Evolutionary conservation across 768 basidiomycete genomes (phyloP).

Genomic region (Leccinum sublutescens): DNA sequence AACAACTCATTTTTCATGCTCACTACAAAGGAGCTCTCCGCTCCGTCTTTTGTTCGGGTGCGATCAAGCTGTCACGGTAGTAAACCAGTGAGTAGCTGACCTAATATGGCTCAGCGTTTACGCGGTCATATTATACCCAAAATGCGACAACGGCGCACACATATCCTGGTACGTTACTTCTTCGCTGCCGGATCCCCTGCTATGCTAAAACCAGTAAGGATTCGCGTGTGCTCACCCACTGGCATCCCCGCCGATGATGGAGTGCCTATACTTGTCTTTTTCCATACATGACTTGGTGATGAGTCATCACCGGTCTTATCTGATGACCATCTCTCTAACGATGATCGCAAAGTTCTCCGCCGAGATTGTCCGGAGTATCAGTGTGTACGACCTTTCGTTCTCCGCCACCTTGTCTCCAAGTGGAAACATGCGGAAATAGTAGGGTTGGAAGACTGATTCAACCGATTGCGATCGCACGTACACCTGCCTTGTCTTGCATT

Average conservation of each 20-base stretch:
- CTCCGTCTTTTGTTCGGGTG: slow-evolving; percentile 50
- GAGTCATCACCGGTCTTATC: slow-evolving; percentile 36
- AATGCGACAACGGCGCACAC: slow-evolving; percentile 7
- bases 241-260: slow-evolving; percentile 49
- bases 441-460: slow-evolving; percentile 31
- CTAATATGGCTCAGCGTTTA: slow-evolving; percentile 7
- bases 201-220: slow-evolving; percentile 20
- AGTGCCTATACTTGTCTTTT: slow-evolving; percentile 51
- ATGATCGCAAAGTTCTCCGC: slow-evolving; percentile 38
- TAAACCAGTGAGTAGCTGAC: slow-evolving; percentile 34
- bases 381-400: slow-evolving; percentile 49
- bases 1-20: slow-evolving; percentile 46
- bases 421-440: slow-evolving; percentile 23
- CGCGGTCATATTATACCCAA: slow-evolving; percentile 16
- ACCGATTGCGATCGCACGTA: slow-evolving; percentile 28
- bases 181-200: slow-evolving; percentile 2
- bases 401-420: slow-evolving; percentile 40
- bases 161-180: slow-evolving; percentile 12
- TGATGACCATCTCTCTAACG: slow-evolving; percentile 36
- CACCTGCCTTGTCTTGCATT: slow-evolving; percentile 9
- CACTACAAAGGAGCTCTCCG: slow-evolving; percentile 47
- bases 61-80: too few species aligned
- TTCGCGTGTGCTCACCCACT: slow-evolving; percentile 35
- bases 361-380: slow-evolving; percentile 32
- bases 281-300: slow-evolving; percentile 55